Base-by-base conservation (phyloP, 345 rosid species). In the Gossypium mustelinum region DNA sequence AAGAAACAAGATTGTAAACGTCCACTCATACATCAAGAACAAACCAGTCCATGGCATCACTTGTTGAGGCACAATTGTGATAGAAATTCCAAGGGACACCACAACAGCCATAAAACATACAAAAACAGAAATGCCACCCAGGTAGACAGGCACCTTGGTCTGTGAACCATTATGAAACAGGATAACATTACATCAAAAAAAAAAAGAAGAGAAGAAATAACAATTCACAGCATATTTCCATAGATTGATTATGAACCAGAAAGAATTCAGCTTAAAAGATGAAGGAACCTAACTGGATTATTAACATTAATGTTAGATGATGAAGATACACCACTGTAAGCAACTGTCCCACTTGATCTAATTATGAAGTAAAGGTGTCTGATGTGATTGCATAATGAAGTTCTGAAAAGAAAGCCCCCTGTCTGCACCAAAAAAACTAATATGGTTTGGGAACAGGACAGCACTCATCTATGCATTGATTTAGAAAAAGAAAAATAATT, bases 11-110 rank as follows among this genome's bases (percentile, higher is more conserved):
- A 85, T 77, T 2, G 95, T 79, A 70, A 92, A 87, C 0, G 93
- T 92, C 98, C 94, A 92, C 81, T 94, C 98, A 54, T 87, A 94
- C 82, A 91, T 74, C 84, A 94, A 81, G 48, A 90, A 78, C 86
- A 94, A 75, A 67, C 97, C 98, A 57, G 94, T 92, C 97, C 97
- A 94, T 11, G 97, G 97, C 86, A 64, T 87, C 83, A 89, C 92
- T 86, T 92, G 97, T 45, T 82, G 91, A 59, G 97, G 97, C 78
- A 90, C 94, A 75, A 89, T 83, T 69, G 80, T 61, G 8, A 94
- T 78, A 77, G 93, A 81, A 69, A 90, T 74, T 66, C 87, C 95
- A 75, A 90, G 72, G 78, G 98, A 82, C 73, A 81, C 81, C 61
- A 85, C 27, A 60, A 74, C 83, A 72, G 88, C 85, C 69, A 76